Conservation (phyloP, 352 stramenopile genomes). For the Phytophthora multivora region DNA sequence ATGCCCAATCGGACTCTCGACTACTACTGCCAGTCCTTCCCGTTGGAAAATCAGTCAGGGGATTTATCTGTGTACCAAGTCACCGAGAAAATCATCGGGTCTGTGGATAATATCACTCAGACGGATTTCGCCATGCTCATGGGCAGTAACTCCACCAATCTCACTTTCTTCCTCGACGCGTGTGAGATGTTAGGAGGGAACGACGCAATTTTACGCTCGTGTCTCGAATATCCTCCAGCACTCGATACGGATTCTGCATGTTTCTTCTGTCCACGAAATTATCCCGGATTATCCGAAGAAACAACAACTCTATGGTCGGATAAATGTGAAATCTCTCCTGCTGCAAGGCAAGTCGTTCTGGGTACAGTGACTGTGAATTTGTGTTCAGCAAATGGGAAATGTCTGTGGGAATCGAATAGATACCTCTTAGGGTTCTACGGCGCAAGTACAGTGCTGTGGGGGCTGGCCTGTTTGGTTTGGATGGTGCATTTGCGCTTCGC, state of each 20-base stretch:
- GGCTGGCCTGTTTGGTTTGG: constrained; percentile 32
- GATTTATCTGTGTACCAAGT: constrained; percentile 42
- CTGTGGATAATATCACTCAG: constrained; percentile 13
- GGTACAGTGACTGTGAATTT: constrained; percentile 55
- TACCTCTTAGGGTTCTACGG: constrained; percentile 43
- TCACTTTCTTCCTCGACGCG: constrained; percentile 60
- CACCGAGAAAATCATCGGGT: constrained; percentile 24
- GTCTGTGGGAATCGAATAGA: constrained; percentile 22
- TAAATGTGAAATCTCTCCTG: constrained; percentile 27
- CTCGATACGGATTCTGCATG: constrained; percentile 11
- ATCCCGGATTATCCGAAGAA: constrained; percentile 1
- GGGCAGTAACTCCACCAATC: constrained; percentile 24
- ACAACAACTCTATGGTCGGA: constrained; percentile 7
- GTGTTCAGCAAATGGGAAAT: constrained; percentile 43
- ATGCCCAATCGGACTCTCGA: constrained; percentile 54
- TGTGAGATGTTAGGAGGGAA: constrained; percentile 54
- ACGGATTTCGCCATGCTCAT: constrained; percentile 6
- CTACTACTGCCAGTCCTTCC: constrained; percentile 55
- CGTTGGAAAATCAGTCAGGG: constrained; percentile 36
- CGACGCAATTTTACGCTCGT: constrained; percentile 50
- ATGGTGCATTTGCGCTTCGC: constrained; percentile 42
- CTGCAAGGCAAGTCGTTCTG: constrained; percentile 26
- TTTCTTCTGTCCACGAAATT: constrained; percentile 49
- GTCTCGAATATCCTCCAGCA: constrained; percentile 27
- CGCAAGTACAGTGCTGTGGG: constrained; percentile 39